phyloP scores from a whole-genome alignment of 768 basidiomycete genomes.

The Amanita jacksonii region DNA sequence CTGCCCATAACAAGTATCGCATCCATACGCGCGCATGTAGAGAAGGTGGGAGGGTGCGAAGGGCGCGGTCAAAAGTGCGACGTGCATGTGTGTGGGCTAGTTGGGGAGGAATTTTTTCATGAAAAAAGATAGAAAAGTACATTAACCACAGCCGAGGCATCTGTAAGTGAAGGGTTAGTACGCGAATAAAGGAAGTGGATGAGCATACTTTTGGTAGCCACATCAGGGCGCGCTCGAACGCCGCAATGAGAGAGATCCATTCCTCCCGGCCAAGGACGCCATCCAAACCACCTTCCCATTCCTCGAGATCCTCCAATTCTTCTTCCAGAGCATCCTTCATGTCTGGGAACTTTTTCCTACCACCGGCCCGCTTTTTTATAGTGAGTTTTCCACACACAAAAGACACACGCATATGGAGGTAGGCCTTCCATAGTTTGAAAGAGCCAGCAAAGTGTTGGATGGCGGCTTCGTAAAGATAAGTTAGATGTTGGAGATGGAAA shows the following conservation, averaged over 20 bases:
- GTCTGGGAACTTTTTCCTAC: slow-evolving; percentile 85
- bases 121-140: slow-evolving; percentile 84
- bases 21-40: slow-evolving; percentile 90
- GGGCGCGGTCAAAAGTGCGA: slow-evolving; percentile 86
- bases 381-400: slow-evolving; percentile 78
- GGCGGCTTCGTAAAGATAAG: slow-evolving; percentile 92
- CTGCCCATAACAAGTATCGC: slow-evolving; percentile 88
- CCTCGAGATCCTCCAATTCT: slow-evolving; percentile 66
- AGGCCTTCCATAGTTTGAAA: slow-evolving; percentile 95
- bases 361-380: slow-evolving; percentile 69
- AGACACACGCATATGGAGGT: slow-evolving; percentile 71
- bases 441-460: slow-evolving; percentile 79
- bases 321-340: slow-evolving; percentile 88
- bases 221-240: slow-evolving; percentile 89
- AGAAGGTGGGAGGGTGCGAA: slow-evolving; percentile 89
- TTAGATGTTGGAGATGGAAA: slow-evolving; percentile 71
- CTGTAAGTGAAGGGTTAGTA: slow-evolving; percentile 28
- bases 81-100: slow-evolving; percentile 88
- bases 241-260: slow-evolving; percentile 83
- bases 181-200: slow-evolving; percentile 3
- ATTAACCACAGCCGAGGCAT: slow-evolving; percentile 91
- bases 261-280: slow-evolving; percentile 92
- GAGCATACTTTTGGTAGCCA: slow-evolving; percentile 80
- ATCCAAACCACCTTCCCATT: slow-evolving; percentile 84
- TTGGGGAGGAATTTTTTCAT: slow-evolving; percentile 78